These are phyloP conservation scores for Leptographium procerum DNA, from an alignment of 2,329 filamentous ascomycete genomes.

Conservation along the genomic window DNA sequence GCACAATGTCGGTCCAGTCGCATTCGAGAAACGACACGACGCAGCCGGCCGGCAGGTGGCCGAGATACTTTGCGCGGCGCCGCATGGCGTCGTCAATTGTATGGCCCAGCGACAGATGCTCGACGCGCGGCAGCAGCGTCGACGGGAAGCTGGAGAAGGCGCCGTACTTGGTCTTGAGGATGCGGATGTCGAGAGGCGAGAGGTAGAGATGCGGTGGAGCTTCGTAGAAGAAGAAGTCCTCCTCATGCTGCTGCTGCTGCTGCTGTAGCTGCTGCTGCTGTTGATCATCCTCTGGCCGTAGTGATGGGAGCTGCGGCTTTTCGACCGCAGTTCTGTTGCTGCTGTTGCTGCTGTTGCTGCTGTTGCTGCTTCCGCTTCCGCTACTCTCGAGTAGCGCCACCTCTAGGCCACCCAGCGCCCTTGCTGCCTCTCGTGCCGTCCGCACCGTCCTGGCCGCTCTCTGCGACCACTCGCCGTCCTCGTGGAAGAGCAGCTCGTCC, in stretches of 20 bases:
- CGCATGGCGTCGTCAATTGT: constrained; percentile 76
- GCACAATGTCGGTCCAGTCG: constrained; percentile 86
- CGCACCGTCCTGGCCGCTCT: constrained; percentile 68
- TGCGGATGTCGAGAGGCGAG: constrained; percentile 82
- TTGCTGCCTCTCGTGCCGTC: constrained; percentile 63
- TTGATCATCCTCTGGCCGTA: constrained; percentile 27
- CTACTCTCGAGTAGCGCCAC: constrained; percentile 14
- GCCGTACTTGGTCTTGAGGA: constrained; percentile 80
- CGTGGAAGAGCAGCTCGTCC: constrained; percentile 82
- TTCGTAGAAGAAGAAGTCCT: constrained; percentile 77
- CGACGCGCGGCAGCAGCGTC: constrained; percentile 74
- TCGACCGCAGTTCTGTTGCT: background rate
- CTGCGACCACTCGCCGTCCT: constrained; percentile 85
- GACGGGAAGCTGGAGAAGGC: constrained; percentile 73
- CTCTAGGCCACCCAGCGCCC: constrained; percentile 28
- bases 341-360: background rate
- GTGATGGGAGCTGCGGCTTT: constrained; percentile 7
- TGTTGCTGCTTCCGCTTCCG: background rate
- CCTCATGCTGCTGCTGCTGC: constrained; percentile 22
- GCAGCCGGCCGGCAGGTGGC: constrained; percentile 80
- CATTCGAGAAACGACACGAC: constrained; percentile 86
- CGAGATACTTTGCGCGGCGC: constrained; percentile 75
- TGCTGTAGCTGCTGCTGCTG: constrained; percentile 16
- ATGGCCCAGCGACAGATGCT: constrained; percentile 80
- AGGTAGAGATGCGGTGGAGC: constrained; percentile 80